Evolutionary conservation across 257 asterid species (phyloP), one percentile per base, ranked within the genome.

Genomic region (Ballota nigra): DNA sequence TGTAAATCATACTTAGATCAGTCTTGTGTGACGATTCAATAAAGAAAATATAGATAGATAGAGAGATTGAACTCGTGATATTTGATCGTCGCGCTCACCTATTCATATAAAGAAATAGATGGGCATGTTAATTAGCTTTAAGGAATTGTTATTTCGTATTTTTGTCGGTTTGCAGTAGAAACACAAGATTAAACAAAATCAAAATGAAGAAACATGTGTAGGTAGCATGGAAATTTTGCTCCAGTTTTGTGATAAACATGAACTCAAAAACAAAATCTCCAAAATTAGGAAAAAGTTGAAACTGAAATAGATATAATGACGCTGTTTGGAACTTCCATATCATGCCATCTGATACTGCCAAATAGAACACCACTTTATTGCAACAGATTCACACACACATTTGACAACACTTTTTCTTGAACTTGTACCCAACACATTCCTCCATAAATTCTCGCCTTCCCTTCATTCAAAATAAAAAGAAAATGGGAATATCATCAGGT

Each of bases 401-500:
- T 76, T 31, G 29, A 51, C 33, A 69, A 79, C 72, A 11, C 8
- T 20, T 40, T 1, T 68, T 41, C 47, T 68, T 72, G 58, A 8
- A 63, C 72, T 68, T 71, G 28, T 49, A 62, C 62, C 53, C 57
- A 36, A 67, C 69, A 66, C 33, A 16, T 18, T 24, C 78, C 70
- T 82, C 78, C 28, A 77, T 77, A 81, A 82, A 77, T 81, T 69
- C 83, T 24, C 51, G 66, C 18, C 62, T 19, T 33, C 19, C 74
- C 18, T 68, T 29, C 72, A 73, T 20, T 19, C 55, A 60, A 2
- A 34, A 41, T 24, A 10, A 13, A 26, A 55, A 22, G 3, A 29
- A 33, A 40, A 86, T 86, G 96, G 71, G 78, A 29, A 24, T 79
- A 22, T 69, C 71, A 47, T n/a, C n/a, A n/a, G n/a, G n/a, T n/a